phyloP scores from a whole-genome alignment of 139 green algal species.

The Micractinium sp. region DNA sequence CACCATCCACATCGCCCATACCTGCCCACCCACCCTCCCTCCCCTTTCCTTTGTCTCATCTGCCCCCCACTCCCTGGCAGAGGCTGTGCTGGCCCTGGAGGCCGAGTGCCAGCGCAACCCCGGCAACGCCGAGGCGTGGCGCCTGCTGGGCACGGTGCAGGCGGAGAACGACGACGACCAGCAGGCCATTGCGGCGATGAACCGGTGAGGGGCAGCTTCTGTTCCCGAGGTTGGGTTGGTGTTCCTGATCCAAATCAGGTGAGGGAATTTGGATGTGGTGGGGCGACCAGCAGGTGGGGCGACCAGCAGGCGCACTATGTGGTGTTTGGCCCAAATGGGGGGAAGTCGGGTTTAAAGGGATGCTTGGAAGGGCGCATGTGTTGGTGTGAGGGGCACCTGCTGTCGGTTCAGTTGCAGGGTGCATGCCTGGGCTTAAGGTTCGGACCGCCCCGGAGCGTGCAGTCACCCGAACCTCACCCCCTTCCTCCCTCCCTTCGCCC shows the following conservation, averaged over 20 bases:
- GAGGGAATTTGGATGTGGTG: no score
- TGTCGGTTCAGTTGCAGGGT: no score
- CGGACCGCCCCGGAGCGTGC: no score
- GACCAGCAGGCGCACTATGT: neutral
- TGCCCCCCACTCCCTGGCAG: constrained; percentile 41
- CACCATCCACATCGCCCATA: neutral
- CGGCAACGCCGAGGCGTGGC: constrained; percentile 88
- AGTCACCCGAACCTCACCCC: neutral
- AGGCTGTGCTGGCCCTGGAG: constrained; percentile 96
- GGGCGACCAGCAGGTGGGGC: neutral
- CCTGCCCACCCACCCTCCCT: neutral
- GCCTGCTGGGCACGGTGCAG: constrained; percentile 94
- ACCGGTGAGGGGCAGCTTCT: constrained; percentile 43
- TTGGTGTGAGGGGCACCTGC: no score
- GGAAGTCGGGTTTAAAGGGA: no score
- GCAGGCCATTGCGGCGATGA: constrained; percentile 92
- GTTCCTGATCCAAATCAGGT: no score
- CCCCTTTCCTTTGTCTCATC: neutral
- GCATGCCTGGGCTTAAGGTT: no score
- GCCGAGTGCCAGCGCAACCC: constrained; percentile 86
- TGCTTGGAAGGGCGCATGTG: no score
- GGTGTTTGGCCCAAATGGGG: no score
- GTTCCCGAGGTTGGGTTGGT: no score
- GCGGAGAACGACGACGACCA: constrained; percentile 99
- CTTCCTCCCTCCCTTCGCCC: neutral